A percentile compares a stretch with the other conserved stretches of the same genome.
phyloP scores from a whole-genome alignment of 2,329 filamentous ascomycete genomes.

The Chaetomiaceae sp. region DNA sequence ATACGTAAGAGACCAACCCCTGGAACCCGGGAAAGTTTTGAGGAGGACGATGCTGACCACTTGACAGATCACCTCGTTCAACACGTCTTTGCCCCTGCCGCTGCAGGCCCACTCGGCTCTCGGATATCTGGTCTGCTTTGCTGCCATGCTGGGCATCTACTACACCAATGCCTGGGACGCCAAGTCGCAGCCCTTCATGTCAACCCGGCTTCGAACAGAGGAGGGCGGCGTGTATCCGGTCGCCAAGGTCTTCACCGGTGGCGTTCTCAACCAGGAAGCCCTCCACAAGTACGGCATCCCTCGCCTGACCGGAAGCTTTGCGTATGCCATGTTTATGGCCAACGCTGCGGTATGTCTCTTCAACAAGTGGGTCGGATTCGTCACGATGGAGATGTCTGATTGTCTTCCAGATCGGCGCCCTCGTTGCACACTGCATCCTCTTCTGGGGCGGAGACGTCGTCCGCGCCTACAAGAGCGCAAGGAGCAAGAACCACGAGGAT shows the following conservation, averaged over 20 bases:
- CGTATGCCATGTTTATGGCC: constrained; percentile 51
- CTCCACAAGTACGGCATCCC: constrained; percentile 44
- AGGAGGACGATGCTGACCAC: background rate
- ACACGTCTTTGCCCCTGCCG: constrained; percentile 49
- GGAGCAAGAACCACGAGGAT: constrained; percentile 41
- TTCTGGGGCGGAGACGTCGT: constrained; percentile 54
- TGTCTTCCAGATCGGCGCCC: constrained; percentile 46
- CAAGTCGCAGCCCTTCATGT: constrained; percentile 50
- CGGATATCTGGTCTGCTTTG: constrained; percentile 46
- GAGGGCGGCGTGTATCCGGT: constrained; percentile 41
- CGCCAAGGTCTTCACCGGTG: constrained; percentile 37
- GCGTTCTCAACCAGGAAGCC: constrained; percentile 39
- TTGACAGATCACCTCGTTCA: constrained; percentile 48
- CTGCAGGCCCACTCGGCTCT: constrained; percentile 44
- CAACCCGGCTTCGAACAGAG: constrained; percentile 40
- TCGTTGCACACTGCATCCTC: constrained; percentile 47
- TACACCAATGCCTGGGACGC: constrained; percentile 47
- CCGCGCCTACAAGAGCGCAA: constrained; percentile 44
- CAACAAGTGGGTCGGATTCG: background rate
- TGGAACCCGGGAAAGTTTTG: no score
- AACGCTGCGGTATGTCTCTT: constrained; percentile 44
- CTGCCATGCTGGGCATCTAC: constrained; percentile 49
- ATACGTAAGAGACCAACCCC: constrained; percentile 39
- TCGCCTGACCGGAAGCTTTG: constrained; percentile 45
- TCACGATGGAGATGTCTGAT: background rate